These are phyloP conservation scores for Pleurostoma richardsiae DNA, from an alignment of 2,329 filamentous ascomycete genomes.

Conservation along the genomic window DNA sequence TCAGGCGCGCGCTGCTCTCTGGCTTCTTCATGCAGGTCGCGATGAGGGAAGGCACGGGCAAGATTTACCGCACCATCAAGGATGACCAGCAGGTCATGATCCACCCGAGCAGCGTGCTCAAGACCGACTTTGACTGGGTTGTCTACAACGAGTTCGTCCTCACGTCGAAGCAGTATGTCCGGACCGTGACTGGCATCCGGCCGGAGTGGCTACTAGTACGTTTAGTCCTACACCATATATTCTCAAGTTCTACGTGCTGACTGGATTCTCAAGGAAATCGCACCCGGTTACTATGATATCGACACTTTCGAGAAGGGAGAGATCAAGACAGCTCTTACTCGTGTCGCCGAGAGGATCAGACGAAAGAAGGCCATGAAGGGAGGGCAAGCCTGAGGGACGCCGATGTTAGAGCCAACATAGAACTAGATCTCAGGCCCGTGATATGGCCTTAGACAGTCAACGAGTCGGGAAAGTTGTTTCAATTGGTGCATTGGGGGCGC, in stretches of 20 bases:
- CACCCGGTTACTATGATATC: constrained; percentile 87
- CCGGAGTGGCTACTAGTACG: constrained; percentile 91
- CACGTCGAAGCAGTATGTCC: constrained; percentile 96
- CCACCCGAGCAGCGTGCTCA: constrained; percentile 87
- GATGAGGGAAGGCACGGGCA: constrained; percentile 82
- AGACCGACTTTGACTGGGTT: constrained; percentile 90
- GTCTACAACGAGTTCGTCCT: constrained; percentile 98
- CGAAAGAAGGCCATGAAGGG: constrained; percentile 54
- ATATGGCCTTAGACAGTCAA: too few relatives aligned
- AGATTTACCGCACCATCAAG: constrained; percentile 93
- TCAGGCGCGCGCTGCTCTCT: constrained; percentile 82
- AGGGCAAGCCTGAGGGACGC: constrained; percentile 14
- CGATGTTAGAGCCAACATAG: neutral
- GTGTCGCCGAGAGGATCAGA: constrained; percentile 54
- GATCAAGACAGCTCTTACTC: constrained; percentile 63
- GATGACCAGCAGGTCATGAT: constrained; percentile 91
- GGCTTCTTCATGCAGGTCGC: constrained; percentile 99
- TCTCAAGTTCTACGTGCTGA: constrained; percentile 18
- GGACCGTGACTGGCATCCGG: constrained; percentile 85
- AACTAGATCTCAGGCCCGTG: too few relatives aligned
- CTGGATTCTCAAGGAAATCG: constrained; percentile 65
- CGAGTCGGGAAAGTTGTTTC: too few relatives aligned
- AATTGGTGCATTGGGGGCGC: too few relatives aligned
- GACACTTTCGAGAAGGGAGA: constrained; percentile 80
- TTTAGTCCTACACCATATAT: constrained; percentile 5